Percentiles rank a stretch among this genome's conserved stretches.
phyloP scores from a whole-genome alignment of 441 rosid species.

The Raphanus hybrid region DNA sequence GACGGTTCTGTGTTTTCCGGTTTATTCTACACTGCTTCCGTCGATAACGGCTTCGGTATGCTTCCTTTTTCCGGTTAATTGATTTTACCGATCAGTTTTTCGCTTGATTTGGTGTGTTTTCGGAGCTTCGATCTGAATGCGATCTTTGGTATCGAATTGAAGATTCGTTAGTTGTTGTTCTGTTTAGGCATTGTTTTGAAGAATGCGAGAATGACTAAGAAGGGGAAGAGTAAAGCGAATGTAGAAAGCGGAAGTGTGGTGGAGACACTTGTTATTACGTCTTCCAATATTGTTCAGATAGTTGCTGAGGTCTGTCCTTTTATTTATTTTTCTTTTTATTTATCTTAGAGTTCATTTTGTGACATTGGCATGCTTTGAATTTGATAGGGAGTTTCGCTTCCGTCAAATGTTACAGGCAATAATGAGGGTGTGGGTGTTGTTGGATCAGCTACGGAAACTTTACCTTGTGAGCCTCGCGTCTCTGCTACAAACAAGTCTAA shows the following conservation, averaged over 20 bases:
- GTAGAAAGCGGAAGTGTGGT: constrained; percentile 55
- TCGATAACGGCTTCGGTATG: constrained; percentile 67
- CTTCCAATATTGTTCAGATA: constrained; percentile 80
- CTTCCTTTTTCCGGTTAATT: not conserved
- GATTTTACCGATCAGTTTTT: not conserved
- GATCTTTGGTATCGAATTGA: constrained; percentile 36
- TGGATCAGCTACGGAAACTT: constrained; percentile 46
- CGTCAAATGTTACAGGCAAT: constrained; percentile 50
- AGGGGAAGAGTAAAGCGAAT: constrained; percentile 68
- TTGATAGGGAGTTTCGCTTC: constrained; percentile 61
- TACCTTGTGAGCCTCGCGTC: constrained; percentile 35
- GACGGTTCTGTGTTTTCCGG: constrained; percentile 87
- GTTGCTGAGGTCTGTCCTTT: constrained; percentile 53
- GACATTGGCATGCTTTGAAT: constrained; percentile 15
- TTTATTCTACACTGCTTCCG: constrained; percentile 73
- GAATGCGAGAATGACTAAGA: constrained; percentile 71
- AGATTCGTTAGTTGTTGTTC: constrained; percentile 13
- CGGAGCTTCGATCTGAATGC: constrained; percentile 3
- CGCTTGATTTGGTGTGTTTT: not conserved
- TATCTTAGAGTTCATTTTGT: not conserved
- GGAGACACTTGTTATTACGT: constrained; percentile 73
- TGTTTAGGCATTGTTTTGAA: constrained; percentile 75
- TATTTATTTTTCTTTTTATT: not conserved
- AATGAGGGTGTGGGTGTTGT: constrained; percentile 43
- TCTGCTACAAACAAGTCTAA: constrained; percentile 36